These are phyloP conservation scores for Aspergillus fijiensis DNA, from an alignment of 2,329 filamentous ascomycete species.

Conservation along the genomic window DNA sequence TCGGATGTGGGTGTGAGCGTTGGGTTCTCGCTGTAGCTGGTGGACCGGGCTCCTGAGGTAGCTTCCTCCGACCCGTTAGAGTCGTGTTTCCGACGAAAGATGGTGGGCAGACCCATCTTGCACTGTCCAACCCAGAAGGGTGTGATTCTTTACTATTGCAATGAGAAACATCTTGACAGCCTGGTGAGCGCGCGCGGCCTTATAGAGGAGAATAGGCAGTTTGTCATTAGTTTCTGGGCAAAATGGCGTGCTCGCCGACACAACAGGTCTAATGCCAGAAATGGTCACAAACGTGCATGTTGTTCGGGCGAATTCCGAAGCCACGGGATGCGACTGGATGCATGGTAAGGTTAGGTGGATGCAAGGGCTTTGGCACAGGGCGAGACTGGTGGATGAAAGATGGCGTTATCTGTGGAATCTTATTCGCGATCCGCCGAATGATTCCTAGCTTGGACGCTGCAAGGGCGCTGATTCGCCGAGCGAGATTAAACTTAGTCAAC, in stretches of 20 bases:
- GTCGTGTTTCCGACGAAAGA: slow-evolving; percentile 1
- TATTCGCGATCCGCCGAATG: slow-evolving; percentile 2
- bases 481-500: background rate
- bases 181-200: background rate
- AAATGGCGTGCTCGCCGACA: background rate
- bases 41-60: background rate
- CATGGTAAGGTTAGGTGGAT: background rate
- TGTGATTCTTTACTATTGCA: background rate
- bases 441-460: background rate
- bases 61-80: background rate
- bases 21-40: background rate
- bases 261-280: background rate
- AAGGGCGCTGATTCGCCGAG: background rate
- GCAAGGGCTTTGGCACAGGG: background rate
- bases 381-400: background rate
- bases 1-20: background rate
- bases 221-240: background rate
- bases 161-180: background rate
- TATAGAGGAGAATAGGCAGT: background rate
- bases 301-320: background rate
- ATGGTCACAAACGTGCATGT: background rate
- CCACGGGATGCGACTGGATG: background rate
- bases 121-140: background rate
- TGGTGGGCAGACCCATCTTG: slow-evolving; percentile 7
- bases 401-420: slow-evolving; percentile 7